Evolutionary conservation across 768 basidiomycete species (phyloP).

Genomic region (Rhizopogon vinicolor): DNA sequence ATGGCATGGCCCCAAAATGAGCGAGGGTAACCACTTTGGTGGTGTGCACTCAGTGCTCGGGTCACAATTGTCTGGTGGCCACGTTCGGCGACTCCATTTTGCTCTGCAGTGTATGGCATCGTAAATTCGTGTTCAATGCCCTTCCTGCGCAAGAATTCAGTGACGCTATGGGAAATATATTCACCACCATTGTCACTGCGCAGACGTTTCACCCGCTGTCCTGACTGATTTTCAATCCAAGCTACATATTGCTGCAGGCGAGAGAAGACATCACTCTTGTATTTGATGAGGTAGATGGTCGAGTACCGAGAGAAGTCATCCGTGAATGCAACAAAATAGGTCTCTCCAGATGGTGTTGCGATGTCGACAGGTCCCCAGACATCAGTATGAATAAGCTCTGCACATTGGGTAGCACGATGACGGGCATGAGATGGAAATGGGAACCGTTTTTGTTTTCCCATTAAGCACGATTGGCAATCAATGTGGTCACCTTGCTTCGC

Average conservation of each 20-base stretch:
- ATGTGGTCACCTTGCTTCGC: background rate
- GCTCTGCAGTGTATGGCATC: slow-evolving; percentile 3
- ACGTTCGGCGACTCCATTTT: slow-evolving; percentile 27
- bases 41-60: slow-evolving; percentile 16
- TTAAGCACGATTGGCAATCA: background rate
- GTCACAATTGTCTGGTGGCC: slow-evolving; percentile 20
- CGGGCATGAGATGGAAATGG: background rate
- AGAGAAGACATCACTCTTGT: background rate
- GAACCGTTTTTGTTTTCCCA: background rate
- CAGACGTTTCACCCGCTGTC: background rate
- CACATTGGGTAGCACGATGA: background rate
- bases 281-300: slow-evolving; percentile 2
- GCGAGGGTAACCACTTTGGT: slow-evolving; percentile 15
- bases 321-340: slow-evolving; percentile 20
- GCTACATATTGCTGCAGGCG: background rate
- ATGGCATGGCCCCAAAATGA: slow-evolving; percentile 22
- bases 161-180: background rate
- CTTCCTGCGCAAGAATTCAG: background rate
- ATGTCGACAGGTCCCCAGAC: slow-evolving; percentile 19
- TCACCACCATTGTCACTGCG: slow-evolving; percentile 10
- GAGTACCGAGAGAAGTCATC: slow-evolving; percentile 8
- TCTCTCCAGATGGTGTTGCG: slow-evolving; percentile 9
- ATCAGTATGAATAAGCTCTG: slow-evolving; percentile 16
- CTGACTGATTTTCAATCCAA: background rate
- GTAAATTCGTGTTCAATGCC: background rate